Evolutionary conservation across 2,329 filamentous ascomycete genomes (phyloP).

Genomic region (Hymenoscyphus repandus): DNA sequence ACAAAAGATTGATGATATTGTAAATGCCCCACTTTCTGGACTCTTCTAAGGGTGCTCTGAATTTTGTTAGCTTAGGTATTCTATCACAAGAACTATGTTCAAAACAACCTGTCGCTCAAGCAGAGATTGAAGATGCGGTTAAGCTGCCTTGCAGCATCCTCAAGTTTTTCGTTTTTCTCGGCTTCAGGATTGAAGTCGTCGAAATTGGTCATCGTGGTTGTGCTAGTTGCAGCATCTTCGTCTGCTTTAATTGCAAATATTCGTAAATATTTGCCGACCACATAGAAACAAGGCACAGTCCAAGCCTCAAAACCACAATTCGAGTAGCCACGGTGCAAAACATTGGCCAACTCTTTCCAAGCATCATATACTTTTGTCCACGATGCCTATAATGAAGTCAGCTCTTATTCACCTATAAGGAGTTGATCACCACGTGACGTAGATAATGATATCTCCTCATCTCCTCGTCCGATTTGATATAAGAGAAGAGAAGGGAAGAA

Average conservation of each 20-base stretch:
- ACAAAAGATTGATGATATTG: conserved; percentile 87
- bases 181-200: conserved; percentile 77
- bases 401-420: conserved; percentile 2
- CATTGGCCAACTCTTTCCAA: conserved; percentile 80
- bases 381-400: conserved; percentile 19
- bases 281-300: conserved; percentile 88
- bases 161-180: conserved; percentile 77
- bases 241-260: conserved; percentile 90
- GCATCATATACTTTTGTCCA: conserved; percentile 81
- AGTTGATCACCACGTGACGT: neutral
- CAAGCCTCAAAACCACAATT: conserved; percentile 74
- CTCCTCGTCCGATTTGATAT: too few species aligned
- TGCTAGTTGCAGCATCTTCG: conserved; percentile 51
- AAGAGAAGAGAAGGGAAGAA: neutral
- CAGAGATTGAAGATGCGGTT: conserved; percentile 92
- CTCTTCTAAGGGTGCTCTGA: conserved; percentile 73
- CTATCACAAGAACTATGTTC: neutral
- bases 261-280: conserved; percentile 79
- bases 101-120: conserved; percentile 73
- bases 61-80: conserved; percentile 9
- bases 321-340: conserved; percentile 75
- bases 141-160: conserved; percentile 84
- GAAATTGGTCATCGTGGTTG: conserved; percentile 44
- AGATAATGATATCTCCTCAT: too few species aligned
- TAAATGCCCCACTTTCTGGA: conserved; percentile 98